phyloP scores from a whole-genome alignment of 2,329 filamentous ascomycete species.

The Penicillium sp. region DNA sequence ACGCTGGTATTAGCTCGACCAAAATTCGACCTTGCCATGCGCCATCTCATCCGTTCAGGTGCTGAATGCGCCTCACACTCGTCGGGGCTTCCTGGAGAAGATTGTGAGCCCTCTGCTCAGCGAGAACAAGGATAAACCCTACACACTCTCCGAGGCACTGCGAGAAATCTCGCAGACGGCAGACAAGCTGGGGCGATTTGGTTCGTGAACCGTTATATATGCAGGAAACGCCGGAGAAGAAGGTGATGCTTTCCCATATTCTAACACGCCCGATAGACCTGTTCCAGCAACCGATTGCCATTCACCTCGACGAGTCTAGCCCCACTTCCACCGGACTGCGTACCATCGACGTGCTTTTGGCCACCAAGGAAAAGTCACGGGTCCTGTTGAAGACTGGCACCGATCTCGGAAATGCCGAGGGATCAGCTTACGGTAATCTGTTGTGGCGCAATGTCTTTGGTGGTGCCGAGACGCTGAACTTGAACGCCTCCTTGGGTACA shows the following conservation, averaged over 20 bases:
- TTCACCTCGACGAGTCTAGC: constrained; percentile 73
- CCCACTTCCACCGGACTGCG: constrained; percentile 58
- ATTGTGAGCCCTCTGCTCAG: constrained; percentile 73
- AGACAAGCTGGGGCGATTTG: constrained; percentile 71
- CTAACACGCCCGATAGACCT: constrained; percentile 57
- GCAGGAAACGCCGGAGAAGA: neutral
- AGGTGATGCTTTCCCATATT: neutral
- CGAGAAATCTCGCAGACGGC: constrained; percentile 63
- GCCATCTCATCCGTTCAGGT: constrained; percentile 81
- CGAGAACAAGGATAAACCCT: constrained; percentile 58
- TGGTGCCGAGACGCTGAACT: constrained; percentile 79
- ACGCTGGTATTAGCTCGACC: constrained; percentile 54
- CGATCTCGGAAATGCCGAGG: constrained; percentile 87
- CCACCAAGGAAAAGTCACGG: constrained; percentile 70
- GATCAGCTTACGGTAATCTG: constrained; percentile 83
- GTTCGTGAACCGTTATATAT: constrained; percentile 43
- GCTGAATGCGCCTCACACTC: constrained; percentile 76
- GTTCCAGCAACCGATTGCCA: constrained; percentile 73
- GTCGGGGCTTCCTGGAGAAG: constrained; percentile 73
- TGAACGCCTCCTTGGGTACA: constrained; percentile 84
- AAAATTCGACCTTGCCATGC: constrained; percentile 81
- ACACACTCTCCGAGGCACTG: constrained; percentile 75
- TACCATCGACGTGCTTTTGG: constrained; percentile 75
- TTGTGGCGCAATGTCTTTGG: constrained; percentile 89
- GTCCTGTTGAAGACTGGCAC: constrained; percentile 91